A percentile compares a stretch with the other conserved stretches of the same genome.
phyloP scores from a whole-genome alignment of 176 grass and related monocot genomes.

The Carex scoparia region DNA sequence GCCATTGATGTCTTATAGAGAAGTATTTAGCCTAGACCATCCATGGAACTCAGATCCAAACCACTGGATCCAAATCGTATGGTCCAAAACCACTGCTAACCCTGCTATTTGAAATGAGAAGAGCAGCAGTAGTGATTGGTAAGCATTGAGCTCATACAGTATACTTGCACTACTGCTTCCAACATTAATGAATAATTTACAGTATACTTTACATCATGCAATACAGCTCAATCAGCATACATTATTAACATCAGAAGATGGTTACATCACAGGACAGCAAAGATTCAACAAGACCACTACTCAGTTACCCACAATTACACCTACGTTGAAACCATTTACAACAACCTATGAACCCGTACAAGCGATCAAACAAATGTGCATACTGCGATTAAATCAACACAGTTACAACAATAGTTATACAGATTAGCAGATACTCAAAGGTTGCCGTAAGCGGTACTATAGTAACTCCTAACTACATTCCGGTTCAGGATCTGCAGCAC shows the following conservation, averaged over 20 bases:
- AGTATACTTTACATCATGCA: neutral
- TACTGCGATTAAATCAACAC: neutral
- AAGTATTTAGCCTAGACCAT: neutral
- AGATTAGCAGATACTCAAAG: constrained; percentile 26
- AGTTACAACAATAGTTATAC: constrained; percentile 33
- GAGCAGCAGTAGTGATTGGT: neutral
- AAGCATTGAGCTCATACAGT: neutral
- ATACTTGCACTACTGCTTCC: neutral
- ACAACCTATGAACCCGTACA: constrained; percentile 13
- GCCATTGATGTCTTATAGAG: neutral
- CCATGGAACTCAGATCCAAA: neutral
- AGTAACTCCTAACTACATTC: constrained; percentile 50
- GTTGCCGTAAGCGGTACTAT: constrained; percentile 63
- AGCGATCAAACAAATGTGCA: neutral
- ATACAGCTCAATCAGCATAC: neutral
- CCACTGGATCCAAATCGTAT: neutral
- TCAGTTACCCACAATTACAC: constrained; percentile 21
- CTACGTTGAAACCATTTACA: constrained; percentile 29
- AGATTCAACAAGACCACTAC: constrained; percentile 9
- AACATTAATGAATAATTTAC: neutral
- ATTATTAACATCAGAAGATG: constrained; percentile 20
- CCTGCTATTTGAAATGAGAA: neutral
- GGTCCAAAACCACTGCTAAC: neutral
- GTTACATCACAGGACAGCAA: neutral
- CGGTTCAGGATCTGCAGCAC: constrained; percentile 67